Conservation (phyloP, 1,284 basidiomycete genomes). For the Lignosus rhinocerotis region DNA sequence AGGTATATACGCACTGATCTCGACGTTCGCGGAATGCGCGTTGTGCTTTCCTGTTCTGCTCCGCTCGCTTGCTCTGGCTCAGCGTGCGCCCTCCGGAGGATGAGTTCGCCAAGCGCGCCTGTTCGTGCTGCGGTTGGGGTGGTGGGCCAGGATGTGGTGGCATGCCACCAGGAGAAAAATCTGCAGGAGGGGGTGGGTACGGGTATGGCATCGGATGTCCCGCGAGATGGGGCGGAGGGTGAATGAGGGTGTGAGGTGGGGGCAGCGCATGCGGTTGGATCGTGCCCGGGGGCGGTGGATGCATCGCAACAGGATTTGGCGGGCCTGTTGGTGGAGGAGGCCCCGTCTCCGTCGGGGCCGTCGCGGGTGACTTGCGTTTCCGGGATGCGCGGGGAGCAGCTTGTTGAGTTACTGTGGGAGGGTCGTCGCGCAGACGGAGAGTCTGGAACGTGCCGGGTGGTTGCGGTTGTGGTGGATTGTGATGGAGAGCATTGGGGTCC, state of each 20-base stretch:
- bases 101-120: constrained; percentile 34
- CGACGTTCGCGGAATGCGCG: constrained; percentile 81
- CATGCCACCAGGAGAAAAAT: constrained; percentile 55
- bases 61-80: constrained; percentile 78
- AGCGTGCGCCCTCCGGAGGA: constrained; percentile 50
- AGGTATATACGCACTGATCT: constrained; percentile 58
- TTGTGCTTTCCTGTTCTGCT: constrained; percentile 86
- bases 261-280: constrained; percentile 33
- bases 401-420: constrained; percentile 36
- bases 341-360: constrained; percentile 40
- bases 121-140: constrained; percentile 28
- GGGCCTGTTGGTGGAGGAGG: constrained; percentile 30
- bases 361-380: constrained; percentile 41
- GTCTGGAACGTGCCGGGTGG: constrained; percentile 45
- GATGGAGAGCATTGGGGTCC: constrained; percentile 25
- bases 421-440: constrained; percentile 67
- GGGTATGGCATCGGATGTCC: constrained; percentile 25
- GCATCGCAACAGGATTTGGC: constrained; percentile 38
- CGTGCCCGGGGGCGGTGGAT: constrained; percentile 34
- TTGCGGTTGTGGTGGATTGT: constrained; percentile 33
- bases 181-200: constrained; percentile 31
- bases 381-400: constrained; percentile 31
- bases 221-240: constrained; percentile 26
- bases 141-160: constrained; percentile 36
- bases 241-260: constrained; percentile 30